Evolutionary conservation across 2,329 filamentous ascomycete genomes (phyloP), one percentile per base, ranked within the genome.

Genomic region (Penicillium sp.): DNA sequence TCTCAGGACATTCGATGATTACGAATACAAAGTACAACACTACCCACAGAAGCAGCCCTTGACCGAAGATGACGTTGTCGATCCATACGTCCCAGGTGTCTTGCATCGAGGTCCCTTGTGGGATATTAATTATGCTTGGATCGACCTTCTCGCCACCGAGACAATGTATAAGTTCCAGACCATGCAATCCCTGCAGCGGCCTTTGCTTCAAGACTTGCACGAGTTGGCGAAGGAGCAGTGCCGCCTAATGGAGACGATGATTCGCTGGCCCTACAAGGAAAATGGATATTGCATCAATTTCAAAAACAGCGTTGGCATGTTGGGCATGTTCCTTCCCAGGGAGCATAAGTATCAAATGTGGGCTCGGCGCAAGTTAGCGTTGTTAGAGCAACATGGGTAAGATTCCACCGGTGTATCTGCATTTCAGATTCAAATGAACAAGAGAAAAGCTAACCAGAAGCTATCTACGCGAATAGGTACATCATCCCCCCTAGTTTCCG

Each of bases 151-250:
- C 71, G 88, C 88, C 8, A 85, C 93, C 25, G 82, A 88, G 48
- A 81, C 94, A 58, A 91, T 96, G 88, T 91, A 91, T 74, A 86
- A 86, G 63, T 87, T 89, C 65, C 90, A 94, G 66, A 84, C 87
- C 1, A 82, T 86, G 4, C 78, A 83, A 49, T 79, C 83, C 2
- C 74, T 85, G 50, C 80, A 81, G 39, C 77, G 83, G 76, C 66
- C 79, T 1, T 74, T 79, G 4, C 69, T 78, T 13, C 71, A 80
- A 13, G 85, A 89, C 52, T 68, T 93, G 53, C 79, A 79, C 4
- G 72, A 79, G 1, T 81, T 89, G 57, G 89, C 91, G 1, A 84
- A 89, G 63, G 82, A 84, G 53, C 87, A 89, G 42, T 93, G 89
- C 69, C 88, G 90, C 67, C 82, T 93, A 58, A 92, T 92, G 58